Evolutionary conservation across 2,329 filamentous ascomycete species (phyloP).

Genomic region (Pseudopithomyces maydicus): DNA sequence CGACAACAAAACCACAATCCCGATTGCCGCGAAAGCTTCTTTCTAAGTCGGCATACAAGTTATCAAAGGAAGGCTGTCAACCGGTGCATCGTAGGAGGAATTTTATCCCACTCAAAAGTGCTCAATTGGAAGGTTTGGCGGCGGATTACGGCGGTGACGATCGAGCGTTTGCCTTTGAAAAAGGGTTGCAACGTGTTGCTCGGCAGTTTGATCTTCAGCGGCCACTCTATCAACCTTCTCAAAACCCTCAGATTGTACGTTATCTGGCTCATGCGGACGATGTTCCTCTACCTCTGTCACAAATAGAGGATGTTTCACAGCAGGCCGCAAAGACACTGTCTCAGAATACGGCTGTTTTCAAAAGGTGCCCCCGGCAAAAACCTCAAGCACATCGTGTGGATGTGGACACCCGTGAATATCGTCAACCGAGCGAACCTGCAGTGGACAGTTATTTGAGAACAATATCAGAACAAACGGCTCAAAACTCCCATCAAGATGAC

Average conservation of each 20-base stretch:
- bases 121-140: conserved; percentile 52
- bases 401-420: conserved; percentile 50
- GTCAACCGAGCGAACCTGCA: conserved; percentile 49
- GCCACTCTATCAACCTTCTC: conserved; percentile 13
- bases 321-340: neutral
- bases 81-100: conserved; percentile 6
- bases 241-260: conserved; percentile 37
- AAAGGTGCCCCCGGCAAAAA: conserved; percentile 42
- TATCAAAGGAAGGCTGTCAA: neutral
- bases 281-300: conserved; percentile 24
- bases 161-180: conserved; percentile 46
- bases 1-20: neutral
- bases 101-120: conserved; percentile 32
- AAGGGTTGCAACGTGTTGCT: conserved; percentile 34
- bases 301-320: conserved; percentile 23
- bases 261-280: conserved; percentile 40
- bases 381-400: conserved; percentile 53
- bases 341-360: conserved; percentile 11
- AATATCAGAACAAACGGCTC: neutral
- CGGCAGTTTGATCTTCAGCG: conserved; percentile 25
- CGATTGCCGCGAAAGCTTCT: neutral
- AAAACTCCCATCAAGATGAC: neutral
- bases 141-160: conserved; percentile 40
- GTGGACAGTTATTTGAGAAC: conserved; percentile 20
- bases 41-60: conserved; percentile 6